phyloP scores from a whole-genome alignment of 768 basidiomycete species.

The Pisolithus tinctorius region DNA sequence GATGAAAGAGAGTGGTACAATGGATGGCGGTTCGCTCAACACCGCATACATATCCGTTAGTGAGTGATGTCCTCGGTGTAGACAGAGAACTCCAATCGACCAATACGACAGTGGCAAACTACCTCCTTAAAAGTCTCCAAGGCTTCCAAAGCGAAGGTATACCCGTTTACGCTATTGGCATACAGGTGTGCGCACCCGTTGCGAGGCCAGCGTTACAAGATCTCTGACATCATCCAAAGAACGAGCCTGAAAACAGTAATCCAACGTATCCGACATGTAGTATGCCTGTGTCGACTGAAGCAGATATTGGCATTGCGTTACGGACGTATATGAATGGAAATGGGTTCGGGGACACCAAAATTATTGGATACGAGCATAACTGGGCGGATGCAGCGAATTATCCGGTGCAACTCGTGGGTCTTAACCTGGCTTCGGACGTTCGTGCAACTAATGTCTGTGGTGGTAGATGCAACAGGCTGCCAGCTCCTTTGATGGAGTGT shows the following conservation, averaged over 20 bases:
- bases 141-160: conserved; percentile 60
- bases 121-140: conserved; percentile 66
- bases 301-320: conserved; percentile 48
- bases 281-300: conserved; percentile 50
- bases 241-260: conserved; percentile 48
- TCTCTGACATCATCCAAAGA: conserved; percentile 29
- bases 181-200: conserved; percentile 31
- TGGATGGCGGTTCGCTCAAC: conserved; percentile 59
- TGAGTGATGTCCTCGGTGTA: conserved; percentile 25
- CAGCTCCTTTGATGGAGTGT: conserved; percentile 53
- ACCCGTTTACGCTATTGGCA: conserved; percentile 52
- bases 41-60: conserved; percentile 42
- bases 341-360: conserved; percentile 50
- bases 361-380: conserved; percentile 70
- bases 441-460: neutral
- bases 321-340: conserved; percentile 56
- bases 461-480: conserved; percentile 48
- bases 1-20: conserved; percentile 63
- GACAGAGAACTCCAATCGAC: neutral
- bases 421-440: neutral
- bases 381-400: conserved; percentile 63
- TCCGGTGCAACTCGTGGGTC: conserved; percentile 46
- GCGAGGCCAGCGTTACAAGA: neutral
- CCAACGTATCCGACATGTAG: conserved; percentile 62
- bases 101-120: conserved; percentile 50